A percentile compares a stretch with the other conserved stretches of the same genome.
Conservation (phyloP, 805 yeast species). For the Candida ovalis region DNA sequence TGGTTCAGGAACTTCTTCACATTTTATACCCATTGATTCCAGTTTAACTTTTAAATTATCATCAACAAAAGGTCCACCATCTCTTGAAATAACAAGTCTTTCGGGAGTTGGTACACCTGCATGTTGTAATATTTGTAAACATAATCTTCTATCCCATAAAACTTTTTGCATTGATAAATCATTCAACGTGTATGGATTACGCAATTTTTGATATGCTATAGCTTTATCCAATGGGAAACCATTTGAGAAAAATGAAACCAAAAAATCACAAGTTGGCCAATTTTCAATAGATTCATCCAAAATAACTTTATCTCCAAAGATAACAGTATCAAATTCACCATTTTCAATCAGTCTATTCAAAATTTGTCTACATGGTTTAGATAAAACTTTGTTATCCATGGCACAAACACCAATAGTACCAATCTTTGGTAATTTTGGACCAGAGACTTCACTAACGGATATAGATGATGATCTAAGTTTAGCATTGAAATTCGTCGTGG, state of each 20-base stretch:
- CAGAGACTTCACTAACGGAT: conserved; percentile 37
- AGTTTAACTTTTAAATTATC: conserved; percentile 60
- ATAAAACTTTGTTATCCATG: conserved; percentile 94
- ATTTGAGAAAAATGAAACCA: conserved; percentile 87
- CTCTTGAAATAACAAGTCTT: conserved; percentile 85
- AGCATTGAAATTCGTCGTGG: conserved; percentile 7
- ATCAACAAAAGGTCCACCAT: conserved; percentile 91
- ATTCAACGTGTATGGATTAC: conserved; percentile 87
- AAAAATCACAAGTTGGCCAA: conserved; percentile 98
- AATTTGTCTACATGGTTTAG: conserved; percentile 93
- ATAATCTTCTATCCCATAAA: conserved; percentile 95
- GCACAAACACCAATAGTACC: conserved; percentile 99
- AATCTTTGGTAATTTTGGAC: conserved; percentile 59
- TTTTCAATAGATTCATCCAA: conserved; percentile 89
- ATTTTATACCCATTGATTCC: conserved; percentile 55
- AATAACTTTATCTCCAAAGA: conserved; percentile 96
- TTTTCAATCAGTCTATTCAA: conserved; percentile 81
- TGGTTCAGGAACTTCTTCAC: conserved; percentile 55
- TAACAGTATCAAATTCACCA: conserved; percentile 95
- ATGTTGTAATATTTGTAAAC: conserved; percentile 71
- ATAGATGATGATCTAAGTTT: conserved; percentile 30
- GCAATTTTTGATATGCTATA: conserved; percentile 77
- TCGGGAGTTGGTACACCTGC: conserved; percentile 88
- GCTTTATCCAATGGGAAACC: conserved; percentile 98
- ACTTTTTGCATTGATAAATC: conserved; percentile 89